Evolutionary conservation across 495 filamentous ascomycete genomes (phyloP).

Genomic region (Penicillium samsonianum): DNA sequence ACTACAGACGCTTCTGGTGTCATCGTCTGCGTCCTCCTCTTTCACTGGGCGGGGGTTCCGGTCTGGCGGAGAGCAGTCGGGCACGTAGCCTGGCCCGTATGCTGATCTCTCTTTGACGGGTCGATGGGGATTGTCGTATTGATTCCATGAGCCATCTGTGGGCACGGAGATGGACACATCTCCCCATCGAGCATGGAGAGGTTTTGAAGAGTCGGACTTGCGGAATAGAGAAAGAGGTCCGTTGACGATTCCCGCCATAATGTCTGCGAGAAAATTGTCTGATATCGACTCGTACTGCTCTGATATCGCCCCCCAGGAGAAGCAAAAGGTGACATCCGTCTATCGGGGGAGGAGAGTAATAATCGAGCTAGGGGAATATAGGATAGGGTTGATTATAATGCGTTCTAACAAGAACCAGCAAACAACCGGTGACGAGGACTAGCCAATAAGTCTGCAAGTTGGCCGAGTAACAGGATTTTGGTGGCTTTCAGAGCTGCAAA

Average conservation of each 20-base stretch:
- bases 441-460: background rate
- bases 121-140: constrained; percentile 39
- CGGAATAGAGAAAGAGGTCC: constrained; percentile 39
- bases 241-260: constrained; percentile 36
- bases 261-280: background rate
- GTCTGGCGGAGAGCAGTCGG: constrained; percentile 23
- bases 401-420: constrained; percentile 9
- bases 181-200: constrained; percentile 44
- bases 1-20: constrained; percentile 12
- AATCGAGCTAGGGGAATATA: background rate
- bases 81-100: constrained; percentile 35
- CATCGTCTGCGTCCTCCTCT: constrained; percentile 19
- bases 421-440: constrained; percentile 6
- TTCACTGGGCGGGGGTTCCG: background rate
- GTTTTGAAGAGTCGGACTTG: constrained; percentile 29
- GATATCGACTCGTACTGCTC: background rate
- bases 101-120: constrained; percentile 17
- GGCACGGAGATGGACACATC: constrained; percentile 42
- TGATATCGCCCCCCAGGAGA: background rate
- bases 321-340: constrained; percentile 19
- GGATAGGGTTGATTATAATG: background rate
- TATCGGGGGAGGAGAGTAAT: background rate
- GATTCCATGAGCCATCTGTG: constrained; percentile 46
- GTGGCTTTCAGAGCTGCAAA: constrained; percentile 12
- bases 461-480: constrained; percentile 13